phyloP scores from a whole-genome alignment of 192 early-diverging fungal species.

The Backusella macrospora region DNA sequence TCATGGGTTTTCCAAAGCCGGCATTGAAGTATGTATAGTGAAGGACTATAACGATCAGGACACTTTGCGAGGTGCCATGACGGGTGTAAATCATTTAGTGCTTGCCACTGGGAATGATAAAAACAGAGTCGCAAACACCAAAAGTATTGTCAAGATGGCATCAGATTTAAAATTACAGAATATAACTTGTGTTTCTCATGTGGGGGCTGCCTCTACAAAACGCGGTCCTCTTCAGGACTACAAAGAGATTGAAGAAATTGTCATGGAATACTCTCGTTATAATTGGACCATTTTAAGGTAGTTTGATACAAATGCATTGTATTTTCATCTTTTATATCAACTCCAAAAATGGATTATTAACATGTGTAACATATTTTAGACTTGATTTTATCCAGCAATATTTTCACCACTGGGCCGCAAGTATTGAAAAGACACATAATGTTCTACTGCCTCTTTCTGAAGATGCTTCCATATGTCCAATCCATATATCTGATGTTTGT shows the following conservation, averaged over 20 bases:
- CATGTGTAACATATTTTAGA: conserved; percentile 2
- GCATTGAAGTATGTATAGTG: conserved; percentile 20
- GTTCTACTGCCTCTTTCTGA: conserved; percentile 26
- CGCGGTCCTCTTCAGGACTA: conserved; percentile 25
- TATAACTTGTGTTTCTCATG: conserved; percentile 36
- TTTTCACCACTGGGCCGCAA: conserved; percentile 33
- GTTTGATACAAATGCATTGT: background rate
- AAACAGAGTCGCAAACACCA: conserved; percentile 27
- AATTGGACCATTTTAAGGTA: conserved; percentile 38
- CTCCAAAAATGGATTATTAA: background rate
- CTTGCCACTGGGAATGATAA: conserved; percentile 34
- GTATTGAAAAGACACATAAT: conserved; percentile 26
- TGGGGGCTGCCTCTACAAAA: conserved; percentile 28
- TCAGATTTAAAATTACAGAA: conserved; percentile 23
- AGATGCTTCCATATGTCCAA: conserved; percentile 23
- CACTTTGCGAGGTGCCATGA: conserved; percentile 19
- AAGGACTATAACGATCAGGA: conserved; percentile 33
- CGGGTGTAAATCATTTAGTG: conserved; percentile 30
- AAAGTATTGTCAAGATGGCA: conserved; percentile 26
- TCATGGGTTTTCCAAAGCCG: conserved; percentile 21
- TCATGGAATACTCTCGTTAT: conserved; percentile 17
- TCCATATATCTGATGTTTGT: conserved; percentile 37
- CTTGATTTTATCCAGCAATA: conserved; percentile 38
- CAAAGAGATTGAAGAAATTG: conserved; percentile 33
- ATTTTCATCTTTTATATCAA: background rate